Evolutionary conservation across 106 monocot genomes (phyloP).

Genomic region (Cymbidium sinense): DNA sequence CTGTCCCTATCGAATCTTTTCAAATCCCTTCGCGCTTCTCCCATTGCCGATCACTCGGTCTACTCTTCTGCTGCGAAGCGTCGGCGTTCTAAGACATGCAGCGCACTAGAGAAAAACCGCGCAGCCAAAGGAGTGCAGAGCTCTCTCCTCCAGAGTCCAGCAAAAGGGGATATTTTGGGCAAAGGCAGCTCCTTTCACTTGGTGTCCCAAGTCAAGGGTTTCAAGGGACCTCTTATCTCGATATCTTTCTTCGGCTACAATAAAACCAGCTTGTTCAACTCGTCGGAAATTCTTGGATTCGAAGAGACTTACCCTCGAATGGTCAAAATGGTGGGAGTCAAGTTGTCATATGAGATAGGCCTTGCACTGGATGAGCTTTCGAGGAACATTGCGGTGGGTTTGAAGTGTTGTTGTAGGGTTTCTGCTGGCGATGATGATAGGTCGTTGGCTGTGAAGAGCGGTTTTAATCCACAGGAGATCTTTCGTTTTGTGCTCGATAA

Average conservation of each 20-base stretch:
- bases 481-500: constrained; percentile 17
- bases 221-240: neutral
- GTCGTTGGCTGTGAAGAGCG: neutral
- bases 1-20: neutral
- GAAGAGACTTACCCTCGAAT: neutral
- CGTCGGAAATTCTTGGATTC: neutral
- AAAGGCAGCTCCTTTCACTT: neutral
- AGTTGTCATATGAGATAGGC: neutral
- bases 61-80: neutral
- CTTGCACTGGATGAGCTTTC: constrained; percentile 14
- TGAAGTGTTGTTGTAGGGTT: constrained; percentile 18
- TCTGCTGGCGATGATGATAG: neutral
- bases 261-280: neutral
- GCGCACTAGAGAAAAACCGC: no score
- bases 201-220: neutral
- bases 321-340: neutral
- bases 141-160: neutral
- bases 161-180: neutral
- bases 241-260: neutral
- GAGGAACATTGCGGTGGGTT: constrained; percentile 4
- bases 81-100: neutral
- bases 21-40: neutral
- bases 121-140: neutral
- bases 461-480: constrained; percentile 24
- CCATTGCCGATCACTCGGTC: neutral